phyloP scores from a whole-genome alignment of 1,139 yeast genomes.

The Meyerozyma elateridarum region DNA sequence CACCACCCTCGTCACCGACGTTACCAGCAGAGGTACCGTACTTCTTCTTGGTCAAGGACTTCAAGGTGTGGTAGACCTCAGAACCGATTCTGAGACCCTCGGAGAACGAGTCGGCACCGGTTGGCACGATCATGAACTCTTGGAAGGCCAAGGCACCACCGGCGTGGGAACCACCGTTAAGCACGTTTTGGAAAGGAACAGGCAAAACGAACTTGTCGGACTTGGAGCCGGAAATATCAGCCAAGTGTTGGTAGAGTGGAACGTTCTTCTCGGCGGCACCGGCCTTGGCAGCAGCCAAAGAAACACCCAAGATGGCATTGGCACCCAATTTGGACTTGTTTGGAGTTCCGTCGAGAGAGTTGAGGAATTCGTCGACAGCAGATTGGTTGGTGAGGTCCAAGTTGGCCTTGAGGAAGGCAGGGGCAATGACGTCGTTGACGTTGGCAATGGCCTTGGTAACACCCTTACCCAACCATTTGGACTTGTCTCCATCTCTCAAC shows the following conservation, averaged over 20 bases:
- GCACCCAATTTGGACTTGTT: slow-evolving; percentile 21
- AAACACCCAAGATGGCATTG: slow-evolving; percentile 19
- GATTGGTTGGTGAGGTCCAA: slow-evolving; percentile 15
- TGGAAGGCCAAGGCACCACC: slow-evolving; percentile 98
- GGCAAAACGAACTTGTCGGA: slow-evolving; percentile 73
- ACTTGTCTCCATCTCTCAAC: slow-evolving; percentile 20
- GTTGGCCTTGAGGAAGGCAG: slow-evolving; percentile 16
- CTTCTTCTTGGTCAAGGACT: slow-evolving; percentile 81
- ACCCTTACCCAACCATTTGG: slow-evolving; percentile 20
- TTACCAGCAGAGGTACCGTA: slow-evolving; percentile 98
- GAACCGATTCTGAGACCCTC: slow-evolving; percentile 95
- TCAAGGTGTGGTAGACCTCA: slow-evolving; percentile 94
- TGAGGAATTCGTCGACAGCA: slow-evolving; percentile 17
- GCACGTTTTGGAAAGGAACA: slow-evolving; percentile 95
- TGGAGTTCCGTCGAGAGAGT: slow-evolving; percentile 19
- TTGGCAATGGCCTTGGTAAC: slow-evolving; percentile 18
- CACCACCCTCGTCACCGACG: slow-evolving; percentile 99
- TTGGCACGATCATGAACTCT: slow-evolving; percentile 97
- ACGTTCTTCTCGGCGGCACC: slow-evolving; percentile 19
- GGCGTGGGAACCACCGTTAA: slow-evolving; percentile 99
- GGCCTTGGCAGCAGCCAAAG: slow-evolving; percentile 19
- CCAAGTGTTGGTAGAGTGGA: slow-evolving; percentile 17
- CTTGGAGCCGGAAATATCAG: slow-evolving; percentile 22
- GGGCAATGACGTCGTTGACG: slow-evolving; percentile 17
- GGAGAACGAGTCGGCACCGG: slow-evolving; percentile 78